Evolutionary conservation across 1,284 basidiomycete species (phyloP), one percentile per base, ranked within the genome.

Genomic region (Chiua sp.): DNA sequence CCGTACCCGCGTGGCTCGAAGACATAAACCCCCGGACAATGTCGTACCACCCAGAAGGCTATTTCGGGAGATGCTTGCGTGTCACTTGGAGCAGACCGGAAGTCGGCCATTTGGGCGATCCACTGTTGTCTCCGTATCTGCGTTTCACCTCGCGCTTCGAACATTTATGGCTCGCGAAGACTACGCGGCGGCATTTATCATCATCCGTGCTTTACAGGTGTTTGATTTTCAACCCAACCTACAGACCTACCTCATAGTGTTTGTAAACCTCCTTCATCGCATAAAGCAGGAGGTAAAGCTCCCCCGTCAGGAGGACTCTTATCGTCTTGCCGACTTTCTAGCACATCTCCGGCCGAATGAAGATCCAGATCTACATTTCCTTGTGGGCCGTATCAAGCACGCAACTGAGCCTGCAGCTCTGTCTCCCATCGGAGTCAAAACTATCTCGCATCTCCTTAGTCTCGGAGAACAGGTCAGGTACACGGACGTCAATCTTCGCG

Each of bases 31-130:
- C 0, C 61, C 71, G 6, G 57, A 59, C 23, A 68, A 75, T 46
- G 66, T 71, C 22, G 64, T 79, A 1, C 61, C 70, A 12, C 76
- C 80, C 7, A 79, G 83, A 26, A 63, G 65, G n/a, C 71, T 86
- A n/a, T 84, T 79, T 68, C 72, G 70, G 22, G 79, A 85, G 39
- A 79, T 86, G 79, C 69, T 82, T 52, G 55, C 61, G 44, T 73
- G 70, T 57, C 76, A 78, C 53, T 61, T 71, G 37, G 68, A 73
- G 47, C 70, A 65, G 47, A 70, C 61, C 7, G 30, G 57, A 7
- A 64, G 59, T 32, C 59, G 51, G 12, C 60, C 59, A 8, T 60
- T 60, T 8, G 56, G 51, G 4, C 63, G 61, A 4, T 73, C 75
- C 3, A 71, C 75, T 7, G 64, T 74, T 3, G 53, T 80, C 47